phyloP scores from a whole-genome alignment of 306 rosid species.

The Castanospermum australe region DNA sequence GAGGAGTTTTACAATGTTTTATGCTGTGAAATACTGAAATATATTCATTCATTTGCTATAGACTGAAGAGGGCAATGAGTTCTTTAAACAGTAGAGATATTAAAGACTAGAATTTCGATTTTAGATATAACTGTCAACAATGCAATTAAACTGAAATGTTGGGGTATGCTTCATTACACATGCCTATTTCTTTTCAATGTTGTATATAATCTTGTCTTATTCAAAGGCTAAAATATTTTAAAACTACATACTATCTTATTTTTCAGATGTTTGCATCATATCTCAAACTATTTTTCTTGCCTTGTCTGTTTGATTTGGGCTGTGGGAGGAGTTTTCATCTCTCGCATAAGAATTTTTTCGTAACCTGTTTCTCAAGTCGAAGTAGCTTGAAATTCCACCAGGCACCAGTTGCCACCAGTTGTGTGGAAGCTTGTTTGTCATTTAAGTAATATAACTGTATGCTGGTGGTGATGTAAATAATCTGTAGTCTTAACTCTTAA shows the following conservation, averaged over 20 bases:
- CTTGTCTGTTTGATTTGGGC: neutral
- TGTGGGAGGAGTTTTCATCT: neutral
- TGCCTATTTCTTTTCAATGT: neutral
- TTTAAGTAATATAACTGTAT: neutral
- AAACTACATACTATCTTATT: neutral
- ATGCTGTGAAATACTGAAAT: neutral
- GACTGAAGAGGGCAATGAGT: neutral
- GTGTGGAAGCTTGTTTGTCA: neutral
- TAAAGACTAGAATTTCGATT: neutral
- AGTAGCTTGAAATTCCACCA: neutral
- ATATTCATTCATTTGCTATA: neutral
- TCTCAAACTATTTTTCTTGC: neutral
- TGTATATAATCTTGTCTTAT: neutral
- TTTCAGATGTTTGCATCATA: neutral
- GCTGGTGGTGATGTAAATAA: neutral
- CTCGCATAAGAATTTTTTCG: neutral
- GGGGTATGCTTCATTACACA: neutral
- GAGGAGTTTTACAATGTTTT: neutral
- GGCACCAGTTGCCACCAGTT: too few species aligned
- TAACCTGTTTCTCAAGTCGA: neutral
- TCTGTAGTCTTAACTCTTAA: neutral
- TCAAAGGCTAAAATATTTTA: neutral
- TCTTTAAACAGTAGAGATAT: neutral
- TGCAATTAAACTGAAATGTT: neutral
- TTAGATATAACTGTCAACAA: neutral